These are phyloP conservation scores for Colletotrichum musae DNA, from an alignment of 2,329 filamentous ascomycete species.

Conservation along the genomic window DNA sequence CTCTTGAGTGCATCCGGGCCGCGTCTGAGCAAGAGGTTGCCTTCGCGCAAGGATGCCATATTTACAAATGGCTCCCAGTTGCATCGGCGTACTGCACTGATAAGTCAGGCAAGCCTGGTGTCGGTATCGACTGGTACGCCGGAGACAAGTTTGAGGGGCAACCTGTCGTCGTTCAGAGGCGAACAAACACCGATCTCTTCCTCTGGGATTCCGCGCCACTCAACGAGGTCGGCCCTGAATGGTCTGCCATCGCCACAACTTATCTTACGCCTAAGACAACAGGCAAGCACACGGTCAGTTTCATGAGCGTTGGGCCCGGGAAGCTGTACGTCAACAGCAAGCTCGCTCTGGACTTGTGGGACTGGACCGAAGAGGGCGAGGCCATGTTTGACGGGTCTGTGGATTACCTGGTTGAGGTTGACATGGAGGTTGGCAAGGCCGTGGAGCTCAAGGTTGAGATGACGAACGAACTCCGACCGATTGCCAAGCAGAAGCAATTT, in stretches of 20 bases:
- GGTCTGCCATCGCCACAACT: slow-evolving; percentile 75
- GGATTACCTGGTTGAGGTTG: slow-evolving; percentile 73
- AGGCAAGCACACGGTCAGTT: slow-evolving; percentile 76
- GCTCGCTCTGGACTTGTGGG: slow-evolving; percentile 75
- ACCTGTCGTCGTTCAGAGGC: slow-evolving; percentile 70
- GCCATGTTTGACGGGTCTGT: slow-evolving; percentile 80
- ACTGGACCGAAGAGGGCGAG: slow-evolving; percentile 79
- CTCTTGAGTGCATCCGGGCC: slow-evolving; percentile 73
- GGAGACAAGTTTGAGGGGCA: slow-evolving; percentile 74
- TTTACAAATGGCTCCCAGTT: slow-evolving; percentile 76
- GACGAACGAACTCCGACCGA: slow-evolving; percentile 75
- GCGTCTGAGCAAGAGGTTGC: slow-evolving; percentile 68
- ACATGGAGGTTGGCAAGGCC: slow-evolving; percentile 71
- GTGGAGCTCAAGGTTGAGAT: slow-evolving; percentile 75
- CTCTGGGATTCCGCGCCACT: slow-evolving; percentile 79
- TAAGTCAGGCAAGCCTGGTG: slow-evolving; percentile 70
- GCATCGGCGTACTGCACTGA: slow-evolving; percentile 72
- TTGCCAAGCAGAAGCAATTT: slow-evolving; percentile 70
- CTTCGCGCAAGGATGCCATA: slow-evolving; percentile 75
- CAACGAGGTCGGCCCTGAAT: slow-evolving; percentile 71
- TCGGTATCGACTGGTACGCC: slow-evolving; percentile 75
- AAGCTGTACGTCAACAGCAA: slow-evolving; percentile 72
- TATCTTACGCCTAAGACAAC: slow-evolving; percentile 70
- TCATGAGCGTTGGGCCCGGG: slow-evolving; percentile 77
- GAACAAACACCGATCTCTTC: slow-evolving; percentile 77